Conservation (phyloP, 805 yeast species). For the Saturnispora sanitii region DNA sequence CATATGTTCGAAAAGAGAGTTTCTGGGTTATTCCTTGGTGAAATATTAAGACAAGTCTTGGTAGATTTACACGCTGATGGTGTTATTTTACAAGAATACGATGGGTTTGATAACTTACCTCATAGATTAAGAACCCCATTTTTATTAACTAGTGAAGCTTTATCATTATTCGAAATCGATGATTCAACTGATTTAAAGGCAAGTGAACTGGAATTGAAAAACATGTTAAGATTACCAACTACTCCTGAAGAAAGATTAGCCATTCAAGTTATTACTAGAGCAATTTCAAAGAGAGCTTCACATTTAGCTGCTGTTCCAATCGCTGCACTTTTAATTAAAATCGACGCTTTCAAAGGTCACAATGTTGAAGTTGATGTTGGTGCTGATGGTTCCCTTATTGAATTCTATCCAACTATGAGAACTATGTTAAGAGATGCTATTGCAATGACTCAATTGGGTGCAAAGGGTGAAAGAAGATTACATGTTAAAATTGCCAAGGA, state of each 20-base stretch:
- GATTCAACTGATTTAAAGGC: conserved; percentile 62
- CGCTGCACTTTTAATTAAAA: conserved; percentile 66
- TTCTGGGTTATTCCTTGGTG: conserved; percentile 90
- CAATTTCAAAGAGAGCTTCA: conserved; percentile 85
- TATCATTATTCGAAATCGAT: conserved; percentile 80
- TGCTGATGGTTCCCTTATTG: conserved; percentile 91
- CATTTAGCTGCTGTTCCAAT: conserved; percentile 80
- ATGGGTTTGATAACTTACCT: conserved; percentile 33
- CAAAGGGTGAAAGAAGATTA: conserved; percentile 64
- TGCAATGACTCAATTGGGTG: conserved; percentile 56
- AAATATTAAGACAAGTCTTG: conserved; percentile 64
- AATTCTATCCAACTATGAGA: conserved; percentile 86
- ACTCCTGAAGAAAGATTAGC: conserved; percentile 60
- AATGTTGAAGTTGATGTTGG: conserved; percentile 78
- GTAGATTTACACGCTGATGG: conserved; percentile 55
- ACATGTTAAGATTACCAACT: conserved; percentile 61
- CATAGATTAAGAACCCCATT: conserved; percentile 70
- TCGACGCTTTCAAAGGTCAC: conserved; percentile 58
- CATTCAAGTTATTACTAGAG: conserved; percentile 64
- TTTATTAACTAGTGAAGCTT: conserved; percentile 71
- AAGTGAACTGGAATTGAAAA: conserved; percentile 58
- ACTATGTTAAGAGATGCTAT: conserved; percentile 73
- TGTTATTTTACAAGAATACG: conserved; percentile 48
- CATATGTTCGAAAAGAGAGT: conserved; percentile 92
- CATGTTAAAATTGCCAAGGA: conserved; percentile 81